Base-by-base conservation (phyloP, 768 basidiomycete genomes). In the Phanerochaete sordida region DNA sequence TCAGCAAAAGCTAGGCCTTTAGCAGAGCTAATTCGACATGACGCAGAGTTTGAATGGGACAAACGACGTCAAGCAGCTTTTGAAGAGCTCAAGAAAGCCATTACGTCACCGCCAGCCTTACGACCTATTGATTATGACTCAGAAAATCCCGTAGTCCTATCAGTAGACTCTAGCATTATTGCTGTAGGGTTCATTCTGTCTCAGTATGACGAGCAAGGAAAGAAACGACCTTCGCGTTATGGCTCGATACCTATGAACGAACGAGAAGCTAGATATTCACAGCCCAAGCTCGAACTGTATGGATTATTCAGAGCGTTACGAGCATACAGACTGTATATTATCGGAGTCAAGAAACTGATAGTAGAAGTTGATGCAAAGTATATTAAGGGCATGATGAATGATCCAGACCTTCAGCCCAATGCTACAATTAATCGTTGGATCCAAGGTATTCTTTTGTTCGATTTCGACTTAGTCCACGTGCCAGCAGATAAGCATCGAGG, bases 361-460 rank as follows among this genome's bases (percentile, higher is more conserved):
- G 67, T 80, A 0, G 76, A 78, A 63, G 73, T 75, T 0, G 75
- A 80, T 62, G 77, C 75, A 0, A 66, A 74, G 30, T 75, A 75
- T 58, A 77, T 80, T 7, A 75, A 75, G 52, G 76, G 74, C 23
- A 80, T 79, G 76, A 49, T 80, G 1, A 75, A 78, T 50, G 59
- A 73, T 13, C 77, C 77, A 0, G 75, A 79, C 43, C 23, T 74
- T 0, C 69, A 69, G 19, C 76, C 75, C 0, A 75, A 73, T 56
- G 72, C 76, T 0, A 60, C 76, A 0, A 74, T 79, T 6, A 80
- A 79, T 55, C 56, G 71, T 12, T 80, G 79, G 79, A 76, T 79
- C 28, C 64, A 68, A 52, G 72, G 67, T 12, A 78, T 79, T 11
- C 58, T 76, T 2, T 43, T 74, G 21, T 79, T 76, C 44, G 58